Evolutionary conservation across 768 basidiomycete species (phyloP).

Genomic region (Suillus weaverae): DNA sequence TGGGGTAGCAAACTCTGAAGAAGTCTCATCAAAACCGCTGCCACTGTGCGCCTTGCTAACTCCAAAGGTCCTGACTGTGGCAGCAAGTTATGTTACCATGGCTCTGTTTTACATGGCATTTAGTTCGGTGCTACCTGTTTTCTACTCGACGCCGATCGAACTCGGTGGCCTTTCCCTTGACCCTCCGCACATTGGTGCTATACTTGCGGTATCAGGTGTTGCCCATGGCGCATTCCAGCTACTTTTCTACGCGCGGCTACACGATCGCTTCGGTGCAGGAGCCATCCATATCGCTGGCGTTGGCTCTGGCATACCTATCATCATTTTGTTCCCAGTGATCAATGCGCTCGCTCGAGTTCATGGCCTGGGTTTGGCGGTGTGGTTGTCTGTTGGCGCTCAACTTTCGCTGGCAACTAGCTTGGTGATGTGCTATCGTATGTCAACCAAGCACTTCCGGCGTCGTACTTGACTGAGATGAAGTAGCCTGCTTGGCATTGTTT

Average conservation of each 20-base stretch:
- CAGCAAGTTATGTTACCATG: constrained; percentile 57
- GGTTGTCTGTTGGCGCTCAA: constrained; percentile 47
- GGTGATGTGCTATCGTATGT: constrained; percentile 2
- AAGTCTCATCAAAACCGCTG: constrained; percentile 28
- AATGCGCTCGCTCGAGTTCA: constrained; percentile 48
- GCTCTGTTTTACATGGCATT: constrained; percentile 62
- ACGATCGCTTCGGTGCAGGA: constrained; percentile 56
- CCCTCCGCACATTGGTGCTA: constrained; percentile 18
- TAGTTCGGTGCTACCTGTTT: constrained; percentile 38
- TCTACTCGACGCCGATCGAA: constrained; percentile 17
- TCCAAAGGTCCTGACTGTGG: constrained; percentile 50
- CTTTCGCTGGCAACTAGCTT: background rate
- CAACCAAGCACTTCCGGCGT: background rate
- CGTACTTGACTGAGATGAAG: background rate
- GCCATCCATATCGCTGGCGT: constrained; percentile 55
- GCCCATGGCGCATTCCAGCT: constrained; percentile 60
- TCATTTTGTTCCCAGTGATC: constrained; percentile 56
- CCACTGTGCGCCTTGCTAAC: constrained; percentile 49
- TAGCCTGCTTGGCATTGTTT: background rate
- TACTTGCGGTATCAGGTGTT: constrained; percentile 43
- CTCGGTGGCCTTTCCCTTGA: constrained; percentile 10
- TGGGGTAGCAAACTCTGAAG: constrained; percentile 4
- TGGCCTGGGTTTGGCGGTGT: constrained; percentile 45
- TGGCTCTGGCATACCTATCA: constrained; percentile 47
- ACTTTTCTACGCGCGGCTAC: constrained; percentile 56